These are phyloP conservation scores for Fusarium sp. DNA, from an alignment of 2,329 filamentous ascomycete genomes.

Conservation along the genomic window DNA sequence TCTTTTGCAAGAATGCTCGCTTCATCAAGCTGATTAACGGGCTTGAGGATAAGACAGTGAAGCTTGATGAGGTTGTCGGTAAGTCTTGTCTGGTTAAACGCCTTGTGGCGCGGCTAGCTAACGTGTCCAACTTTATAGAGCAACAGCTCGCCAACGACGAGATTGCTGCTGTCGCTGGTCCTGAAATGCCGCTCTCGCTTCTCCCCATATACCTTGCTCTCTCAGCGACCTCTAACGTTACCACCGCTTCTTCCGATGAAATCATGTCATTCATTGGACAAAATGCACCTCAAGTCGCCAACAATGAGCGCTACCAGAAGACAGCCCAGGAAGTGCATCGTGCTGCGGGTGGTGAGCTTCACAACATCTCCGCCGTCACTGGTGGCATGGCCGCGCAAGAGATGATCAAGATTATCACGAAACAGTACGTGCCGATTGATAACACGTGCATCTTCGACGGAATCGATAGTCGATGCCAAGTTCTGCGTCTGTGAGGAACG, in stretches of 20 bases:
- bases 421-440: slow-evolving; percentile 74
- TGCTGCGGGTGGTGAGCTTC: slow-evolving; percentile 82
- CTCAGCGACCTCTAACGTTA: slow-evolving; percentile 58
- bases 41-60: slow-evolving; percentile 53
- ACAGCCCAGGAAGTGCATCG: slow-evolving; percentile 73
- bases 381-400: slow-evolving; percentile 98
- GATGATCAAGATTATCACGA: slow-evolving; percentile 85
- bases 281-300: slow-evolving; percentile 56
- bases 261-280: slow-evolving; percentile 59
- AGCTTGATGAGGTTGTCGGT: slow-evolving; percentile 63
- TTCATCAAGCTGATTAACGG: slow-evolving; percentile 87
- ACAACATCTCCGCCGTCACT: slow-evolving; percentile 86
- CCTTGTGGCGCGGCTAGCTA: neutral
- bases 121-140: slow-evolving; percentile 49
- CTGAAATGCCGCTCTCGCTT: slow-evolving; percentile 64
- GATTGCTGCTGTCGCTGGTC: slow-evolving; percentile 56
- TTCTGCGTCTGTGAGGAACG: slow-evolving; percentile 57
- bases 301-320: slow-evolving; percentile 59
- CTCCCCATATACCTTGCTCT: slow-evolving; percentile 74
- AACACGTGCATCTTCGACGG: slow-evolving; percentile 76
- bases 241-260: slow-evolving; percentile 57
- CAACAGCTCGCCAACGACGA: slow-evolving; percentile 63
- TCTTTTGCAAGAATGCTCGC: slow-evolving; percentile 94
- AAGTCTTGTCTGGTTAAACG: slow-evolving; percentile 44
- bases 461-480: slow-evolving; percentile 67